Conservation (phyloP, 164 flowering plant species). For the Sextonia rubra region DNA sequence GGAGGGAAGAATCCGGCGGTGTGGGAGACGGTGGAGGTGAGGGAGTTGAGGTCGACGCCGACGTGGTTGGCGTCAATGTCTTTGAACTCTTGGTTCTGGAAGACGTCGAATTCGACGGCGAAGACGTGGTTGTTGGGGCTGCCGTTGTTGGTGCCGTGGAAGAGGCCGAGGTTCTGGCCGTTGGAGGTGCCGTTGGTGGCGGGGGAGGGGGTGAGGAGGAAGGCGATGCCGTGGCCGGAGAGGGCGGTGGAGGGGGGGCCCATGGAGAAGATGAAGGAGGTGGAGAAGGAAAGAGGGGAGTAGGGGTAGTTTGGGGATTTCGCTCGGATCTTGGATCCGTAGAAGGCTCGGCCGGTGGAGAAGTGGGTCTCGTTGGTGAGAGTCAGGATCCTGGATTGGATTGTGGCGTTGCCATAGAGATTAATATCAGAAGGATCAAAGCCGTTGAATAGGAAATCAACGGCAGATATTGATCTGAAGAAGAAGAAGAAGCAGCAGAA, state of each 20-base stretch:
- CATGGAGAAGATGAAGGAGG: slow-evolving; percentile 40
- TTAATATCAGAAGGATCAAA: slow-evolving; percentile 20
- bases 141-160: slow-evolving; percentile 30
- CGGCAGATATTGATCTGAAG: slow-evolving; percentile 11
- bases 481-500: slow-evolving; percentile 8
- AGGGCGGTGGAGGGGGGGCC: slow-evolving; percentile 10
- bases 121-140: slow-evolving; percentile 24
- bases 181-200: slow-evolving; percentile 16
- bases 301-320: slow-evolving; percentile 12
- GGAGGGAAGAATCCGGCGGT: slow-evolving; percentile 26
- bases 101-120: slow-evolving; percentile 35
- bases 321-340: slow-evolving; percentile 22
- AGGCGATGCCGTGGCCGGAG: slow-evolving; percentile 38
- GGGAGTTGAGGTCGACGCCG: slow-evolving; percentile 32
- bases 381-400: slow-evolving; percentile 18
- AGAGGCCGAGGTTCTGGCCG: slow-evolving; percentile 32
- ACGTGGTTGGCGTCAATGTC: slow-evolving; percentile 36
- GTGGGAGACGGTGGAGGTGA: slow-evolving; percentile 18
- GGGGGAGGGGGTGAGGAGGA: slow-evolving; percentile 24
- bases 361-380: slow-evolving; percentile 24
- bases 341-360: slow-evolving; percentile 30
- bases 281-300: slow-evolving; percentile 22
- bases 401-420: slow-evolving; percentile 15
- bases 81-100: slow-evolving; percentile 29
- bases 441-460: slow-evolving; percentile 28